phyloP scores from a whole-genome alignment of 257 asterid genomes.

The Nicotiana tomentosiformis region DNA sequence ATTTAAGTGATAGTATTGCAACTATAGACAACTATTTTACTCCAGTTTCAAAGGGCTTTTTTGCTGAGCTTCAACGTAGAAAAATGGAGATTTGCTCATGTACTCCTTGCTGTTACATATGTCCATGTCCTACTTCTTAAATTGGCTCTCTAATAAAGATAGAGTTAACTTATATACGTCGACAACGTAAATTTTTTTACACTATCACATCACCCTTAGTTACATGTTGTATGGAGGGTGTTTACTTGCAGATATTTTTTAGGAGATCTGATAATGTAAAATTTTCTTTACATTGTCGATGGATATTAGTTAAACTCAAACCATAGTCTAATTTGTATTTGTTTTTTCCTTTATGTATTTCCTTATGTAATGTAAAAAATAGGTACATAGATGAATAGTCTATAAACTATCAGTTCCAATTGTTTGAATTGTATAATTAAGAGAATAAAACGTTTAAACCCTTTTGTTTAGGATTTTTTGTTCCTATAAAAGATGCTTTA shows the following conservation, averaged over 20 bases:
- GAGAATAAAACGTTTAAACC: not conserved
- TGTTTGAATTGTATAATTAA: not conserved
- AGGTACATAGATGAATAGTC: not conserved
- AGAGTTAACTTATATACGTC: not conserved
- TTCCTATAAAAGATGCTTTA: no score
- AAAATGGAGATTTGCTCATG: conserved; percentile 7
- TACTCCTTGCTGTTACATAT: conserved; percentile 7
- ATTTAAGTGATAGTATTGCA: not conserved
- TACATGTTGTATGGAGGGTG: not conserved
- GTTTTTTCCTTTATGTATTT: no score
- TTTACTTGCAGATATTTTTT: not conserved
- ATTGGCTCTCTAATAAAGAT: not conserved
- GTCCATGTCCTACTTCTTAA: not conserved
- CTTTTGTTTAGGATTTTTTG: no score
- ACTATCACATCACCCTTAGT: not conserved
- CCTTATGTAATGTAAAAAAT: not conserved
- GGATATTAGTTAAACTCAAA: not conserved
- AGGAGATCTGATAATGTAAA: not conserved
- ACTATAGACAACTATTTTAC: conserved; percentile 5
- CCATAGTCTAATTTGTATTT: no score
- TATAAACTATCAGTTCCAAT: not conserved
- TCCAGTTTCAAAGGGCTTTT: conserved; percentile 7
- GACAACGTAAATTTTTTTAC: no score
- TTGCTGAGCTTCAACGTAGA: not conserved
- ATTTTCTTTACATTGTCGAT: fast-evolving